phyloP scores from a whole-genome alignment of 352 stramenopile species.

The Thalassiosira hispida region DNA sequence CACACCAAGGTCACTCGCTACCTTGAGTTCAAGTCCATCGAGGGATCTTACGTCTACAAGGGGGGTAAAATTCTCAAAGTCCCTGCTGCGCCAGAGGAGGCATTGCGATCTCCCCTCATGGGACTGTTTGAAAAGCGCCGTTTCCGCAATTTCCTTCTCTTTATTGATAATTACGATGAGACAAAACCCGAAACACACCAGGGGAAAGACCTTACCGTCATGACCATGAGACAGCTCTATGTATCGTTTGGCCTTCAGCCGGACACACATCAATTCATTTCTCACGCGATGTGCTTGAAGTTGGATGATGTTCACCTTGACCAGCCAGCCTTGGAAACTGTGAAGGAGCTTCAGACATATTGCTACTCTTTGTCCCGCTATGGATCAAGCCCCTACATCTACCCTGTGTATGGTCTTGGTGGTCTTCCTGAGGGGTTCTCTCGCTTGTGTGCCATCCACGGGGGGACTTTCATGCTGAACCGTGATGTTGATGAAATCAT shows the following conservation, averaged over 20 bases:
- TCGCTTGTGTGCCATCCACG: conserved; percentile 98
- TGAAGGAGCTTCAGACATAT: conserved; percentile 98
- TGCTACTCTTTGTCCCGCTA: conserved; percentile 95
- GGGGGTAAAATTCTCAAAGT: conserved; percentile 95
- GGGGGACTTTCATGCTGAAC: conserved; percentile 99
- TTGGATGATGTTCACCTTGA: conserved; percentile 91
- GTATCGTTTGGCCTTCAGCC: conserved; percentile 97
- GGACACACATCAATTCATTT: conserved; percentile 99
- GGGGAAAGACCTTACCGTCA: conserved; percentile 92
- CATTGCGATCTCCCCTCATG: conserved; percentile 95
- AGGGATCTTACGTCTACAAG: conserved; percentile 98
- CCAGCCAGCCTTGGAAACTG: conserved; percentile 90
- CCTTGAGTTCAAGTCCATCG: conserved; percentile 98
- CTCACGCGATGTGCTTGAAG: conserved; percentile 98
- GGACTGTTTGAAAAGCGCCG: conserved; percentile 99
- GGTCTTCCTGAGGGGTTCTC: conserved; percentile 99
- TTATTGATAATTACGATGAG: conserved; percentile 95
- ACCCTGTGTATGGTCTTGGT: conserved; percentile 98
- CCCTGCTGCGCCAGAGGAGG: conserved; percentile 96
- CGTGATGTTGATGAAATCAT: conserved; percentile 92
- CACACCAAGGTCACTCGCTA: conserved; percentile 98
- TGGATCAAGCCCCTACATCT: conserved; percentile 98
- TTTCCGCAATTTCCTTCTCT: conserved; percentile 98
- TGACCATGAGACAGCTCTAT: conserved; percentile 98
- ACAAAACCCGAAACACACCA: conserved; percentile 87